Evolutionary conservation across 805 yeast genomes (phyloP), one percentile per base, ranked within the genome.

Genomic region (Candida palmyrensis): DNA sequence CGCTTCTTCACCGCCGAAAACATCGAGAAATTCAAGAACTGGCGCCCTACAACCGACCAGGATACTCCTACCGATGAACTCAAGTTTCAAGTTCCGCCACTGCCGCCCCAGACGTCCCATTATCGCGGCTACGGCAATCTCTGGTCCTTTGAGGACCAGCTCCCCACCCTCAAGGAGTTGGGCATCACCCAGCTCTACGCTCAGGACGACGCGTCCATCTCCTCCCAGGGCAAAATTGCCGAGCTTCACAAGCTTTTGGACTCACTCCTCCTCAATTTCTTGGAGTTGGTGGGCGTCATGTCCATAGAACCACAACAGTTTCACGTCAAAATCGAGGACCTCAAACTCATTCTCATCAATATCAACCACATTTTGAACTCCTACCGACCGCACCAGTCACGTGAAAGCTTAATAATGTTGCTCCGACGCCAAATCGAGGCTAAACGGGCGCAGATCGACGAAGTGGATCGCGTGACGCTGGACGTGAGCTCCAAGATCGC

Each of bases 361-460:
- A 79, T 92, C 42, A 97, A 92, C 53, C 97, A 92, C 55, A 62
- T 92, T 23, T 62, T 92, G 38, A 92, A 92, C 54, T 88, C 89
- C 33, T 92, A 92, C 57, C 68, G 98, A 40, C 92, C 97, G 3
- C 97, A 92, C 57, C 98, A 92, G 53, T 82, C 95, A 3, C 69
- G 97, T 33, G 98, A 92, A 49, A 80, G 89, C 31, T 66, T 92
- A 42, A 85, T 88, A 27, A 68, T 86, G 67, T 64, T 82, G 34
- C 59, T 86, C 51, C 77, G 73, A 46, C 80, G 76, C 33, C 88
- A 83, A 49, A 74, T 90, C 21, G 83, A 75, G 31, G 66, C 70
- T 27, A 82, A 82, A 46, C 66, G 67, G 32, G 49, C 56, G 4
- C 82, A 80, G 39, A 79, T 82, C 6, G 53, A 49, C 4, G 46